phyloP scores from a whole-genome alignment of 2,329 filamentous ascomycete genomes.

The Pyrenochaeta sp. region DNA sequence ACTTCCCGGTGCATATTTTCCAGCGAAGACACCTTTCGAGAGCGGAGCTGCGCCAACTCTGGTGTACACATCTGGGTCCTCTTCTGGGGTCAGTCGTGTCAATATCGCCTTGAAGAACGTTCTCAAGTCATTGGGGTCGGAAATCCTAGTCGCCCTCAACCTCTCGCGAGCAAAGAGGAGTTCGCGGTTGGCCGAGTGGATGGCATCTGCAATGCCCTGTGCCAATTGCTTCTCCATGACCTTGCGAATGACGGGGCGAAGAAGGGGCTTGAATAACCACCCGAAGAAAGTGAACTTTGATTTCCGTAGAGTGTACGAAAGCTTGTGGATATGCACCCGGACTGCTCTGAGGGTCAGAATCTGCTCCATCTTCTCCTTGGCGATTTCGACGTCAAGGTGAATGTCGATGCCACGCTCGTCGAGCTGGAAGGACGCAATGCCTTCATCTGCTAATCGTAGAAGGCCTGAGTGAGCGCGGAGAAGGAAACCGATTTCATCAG shows the following conservation, averaged over 20 bases:
- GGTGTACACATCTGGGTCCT: constrained; percentile 79
- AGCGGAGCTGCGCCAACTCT: constrained; percentile 73
- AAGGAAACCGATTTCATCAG: constrained; percentile 90
- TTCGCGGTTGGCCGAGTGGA: constrained; percentile 82
- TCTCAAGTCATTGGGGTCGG: constrained; percentile 77
- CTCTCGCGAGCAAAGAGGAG: constrained; percentile 86
- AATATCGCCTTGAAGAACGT: constrained; percentile 85
- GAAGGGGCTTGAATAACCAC: constrained; percentile 83
- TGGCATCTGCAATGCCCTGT: constrained; percentile 70
- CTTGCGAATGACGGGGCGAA: constrained; percentile 81
- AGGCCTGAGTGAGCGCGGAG: constrained; percentile 79
- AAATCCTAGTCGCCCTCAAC: constrained; percentile 82
- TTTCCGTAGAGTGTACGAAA: constrained; percentile 78
- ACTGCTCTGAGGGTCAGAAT: constrained; percentile 80
- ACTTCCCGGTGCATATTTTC: constrained; percentile 87
- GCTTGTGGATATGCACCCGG: constrained; percentile 82
- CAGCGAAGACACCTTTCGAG: constrained; percentile 74
- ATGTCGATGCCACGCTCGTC: constrained; percentile 90
- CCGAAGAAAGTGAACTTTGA: constrained; percentile 79
- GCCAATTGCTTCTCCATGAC: constrained; percentile 82
- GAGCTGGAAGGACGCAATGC: constrained; percentile 83
- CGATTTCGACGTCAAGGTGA: constrained; percentile 82
- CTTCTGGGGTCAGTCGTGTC: constrained; percentile 74
- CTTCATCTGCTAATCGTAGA: constrained; percentile 78
- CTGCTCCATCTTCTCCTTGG: constrained; percentile 77